phyloP scores from a whole-genome alignment of 1,284 basidiomycete genomes.

The Pisolithus thermaeus region DNA sequence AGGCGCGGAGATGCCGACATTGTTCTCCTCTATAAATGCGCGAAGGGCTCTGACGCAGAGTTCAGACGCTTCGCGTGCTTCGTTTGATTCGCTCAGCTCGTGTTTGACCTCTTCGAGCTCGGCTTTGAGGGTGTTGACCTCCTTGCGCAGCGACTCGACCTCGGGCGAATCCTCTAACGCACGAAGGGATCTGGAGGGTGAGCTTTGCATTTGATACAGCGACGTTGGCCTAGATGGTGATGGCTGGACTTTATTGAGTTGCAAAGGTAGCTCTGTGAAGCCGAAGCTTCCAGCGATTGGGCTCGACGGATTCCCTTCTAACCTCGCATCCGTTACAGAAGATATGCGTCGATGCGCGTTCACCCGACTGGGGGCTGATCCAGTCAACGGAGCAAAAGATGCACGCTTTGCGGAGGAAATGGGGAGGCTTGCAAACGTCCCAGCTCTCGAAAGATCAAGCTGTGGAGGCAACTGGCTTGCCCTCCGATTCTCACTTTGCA shows the following conservation, averaged over 20 bases:
- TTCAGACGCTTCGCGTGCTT: slow-evolving; percentile 85
- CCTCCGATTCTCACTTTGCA: slow-evolving; percentile 77
- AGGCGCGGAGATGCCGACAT: slow-evolving; percentile 38
- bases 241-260: slow-evolving; percentile 20
- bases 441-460: slow-evolving; percentile 52
- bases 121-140: slow-evolving; percentile 51
- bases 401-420: slow-evolving; percentile 54
- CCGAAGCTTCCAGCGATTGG: slow-evolving; percentile 26
- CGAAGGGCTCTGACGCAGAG: slow-evolving; percentile 75
- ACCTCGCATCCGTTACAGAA: slow-evolving; percentile 53
- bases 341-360: slow-evolving; percentile 61
- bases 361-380: slow-evolving; percentile 39
- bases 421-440: slow-evolving; percentile 34
- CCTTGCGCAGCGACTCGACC: slow-evolving; percentile 54
- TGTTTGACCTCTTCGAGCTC: slow-evolving; percentile 60
- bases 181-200: slow-evolving; percentile 34
- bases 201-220: slow-evolving; percentile 45
- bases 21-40: slow-evolving; percentile 78
- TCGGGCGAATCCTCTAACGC: slow-evolving; percentile 34
- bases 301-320: slow-evolving; percentile 25
- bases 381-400: slow-evolving; percentile 67
- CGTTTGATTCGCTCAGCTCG: slow-evolving; percentile 70
- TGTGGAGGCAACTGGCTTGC: slow-evolving; percentile 48
- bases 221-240: slow-evolving; percentile 31
- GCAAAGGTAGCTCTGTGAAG: slow-evolving; percentile 18